These are phyloP conservation scores for Periconia digitata DNA, from an alignment of 2,329 filamentous ascomycete genomes.

Conservation along the genomic window DNA sequence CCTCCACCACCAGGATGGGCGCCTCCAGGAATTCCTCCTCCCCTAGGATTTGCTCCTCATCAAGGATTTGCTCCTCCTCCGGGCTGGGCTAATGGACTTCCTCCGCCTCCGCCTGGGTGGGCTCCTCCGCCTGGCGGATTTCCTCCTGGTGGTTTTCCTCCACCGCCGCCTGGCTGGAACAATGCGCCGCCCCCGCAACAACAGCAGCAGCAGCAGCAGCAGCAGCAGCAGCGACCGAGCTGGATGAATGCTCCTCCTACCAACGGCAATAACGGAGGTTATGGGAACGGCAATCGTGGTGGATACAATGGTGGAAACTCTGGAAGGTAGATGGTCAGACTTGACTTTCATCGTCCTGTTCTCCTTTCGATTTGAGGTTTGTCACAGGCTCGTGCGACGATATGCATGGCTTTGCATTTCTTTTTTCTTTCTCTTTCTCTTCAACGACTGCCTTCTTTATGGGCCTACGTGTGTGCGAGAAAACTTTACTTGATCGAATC, in stretches of 20 bases:
- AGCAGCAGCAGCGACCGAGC: neutral
- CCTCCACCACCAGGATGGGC: neutral
- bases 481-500: no score
- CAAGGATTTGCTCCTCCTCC: no score
- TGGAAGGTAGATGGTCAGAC: neutral
- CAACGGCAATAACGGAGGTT: slow-evolving; percentile 15
- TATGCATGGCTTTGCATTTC: no score
- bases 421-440: no score
- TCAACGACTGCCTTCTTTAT: no score
- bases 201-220: neutral
- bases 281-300: slow-evolving; percentile 15
- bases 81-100: neutral
- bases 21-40: no score
- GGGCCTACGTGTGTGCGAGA: no score
- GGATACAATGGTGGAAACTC: neutral
- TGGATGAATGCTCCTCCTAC: slow-evolving; percentile 2
- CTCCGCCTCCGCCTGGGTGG: no score
- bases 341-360: no score
- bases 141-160: neutral
- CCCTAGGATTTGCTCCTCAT: no score
- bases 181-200: neutral
- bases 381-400: no score
- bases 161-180: neutral
- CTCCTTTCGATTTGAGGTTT: no score
- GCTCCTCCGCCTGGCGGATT: neutral